These are phyloP conservation scores for Thalassiosira oceanica DNA, from an alignment of 352 stramenopile genomes.

Conservation along the genomic window DNA sequence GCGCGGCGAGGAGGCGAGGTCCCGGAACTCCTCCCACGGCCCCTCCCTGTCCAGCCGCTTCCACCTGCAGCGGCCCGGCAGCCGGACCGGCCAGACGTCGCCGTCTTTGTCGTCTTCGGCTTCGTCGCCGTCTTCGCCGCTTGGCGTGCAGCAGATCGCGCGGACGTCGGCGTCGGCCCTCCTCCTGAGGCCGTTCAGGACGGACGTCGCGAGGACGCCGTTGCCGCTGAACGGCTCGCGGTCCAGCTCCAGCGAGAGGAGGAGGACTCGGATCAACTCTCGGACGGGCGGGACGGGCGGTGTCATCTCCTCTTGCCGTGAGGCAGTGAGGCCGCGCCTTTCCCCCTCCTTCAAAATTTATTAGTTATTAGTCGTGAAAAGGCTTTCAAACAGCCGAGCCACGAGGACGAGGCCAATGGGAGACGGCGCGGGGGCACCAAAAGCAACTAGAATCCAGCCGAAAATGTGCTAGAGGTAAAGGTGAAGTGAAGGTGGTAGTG, in stretches of 20 bases:
- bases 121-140: not conserved
- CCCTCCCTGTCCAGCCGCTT: constrained; percentile 19
- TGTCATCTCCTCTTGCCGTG: too few species aligned
- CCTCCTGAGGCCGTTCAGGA: constrained; percentile 23
- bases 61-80: constrained; percentile 10
- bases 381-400: too few species aligned
- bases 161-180: not conserved
- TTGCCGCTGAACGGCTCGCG: constrained; percentile 49
- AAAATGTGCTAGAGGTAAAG: too few species aligned
- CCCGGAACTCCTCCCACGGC: constrained; percentile 23
- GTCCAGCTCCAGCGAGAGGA: constrained; percentile 35
- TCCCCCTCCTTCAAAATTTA: too few species aligned
- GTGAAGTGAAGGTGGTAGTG: too few species aligned
- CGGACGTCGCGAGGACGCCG: constrained; percentile 41
- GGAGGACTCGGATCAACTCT: constrained; percentile 2
- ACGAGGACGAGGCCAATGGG: too few species aligned
- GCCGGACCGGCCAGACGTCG: constrained; percentile 26
- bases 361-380: too few species aligned
- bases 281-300: not conserved
- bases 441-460: too few species aligned
- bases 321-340: too few species aligned
- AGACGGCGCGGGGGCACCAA: too few species aligned
- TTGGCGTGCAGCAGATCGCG: constrained; percentile 20
- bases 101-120: constrained; percentile 1
- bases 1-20: not conserved